Percentiles rank a stretch among this genome's conserved stretches.
phyloP scores from a whole-genome alignment of 345 rosid species.

The Brassica incana region DNA sequence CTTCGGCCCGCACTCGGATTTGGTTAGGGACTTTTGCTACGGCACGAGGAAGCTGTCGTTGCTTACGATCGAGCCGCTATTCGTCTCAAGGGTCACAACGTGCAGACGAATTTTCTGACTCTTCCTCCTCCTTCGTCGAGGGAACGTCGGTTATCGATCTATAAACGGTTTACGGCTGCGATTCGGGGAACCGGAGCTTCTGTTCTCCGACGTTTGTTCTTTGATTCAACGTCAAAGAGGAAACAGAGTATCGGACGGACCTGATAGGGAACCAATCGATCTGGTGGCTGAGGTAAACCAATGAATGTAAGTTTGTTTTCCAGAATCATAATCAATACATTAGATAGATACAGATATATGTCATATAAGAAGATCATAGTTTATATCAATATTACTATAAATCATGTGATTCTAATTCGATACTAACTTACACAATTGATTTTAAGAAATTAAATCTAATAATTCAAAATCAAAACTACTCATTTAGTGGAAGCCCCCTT shows the following conservation, averaged over 20 bases:
- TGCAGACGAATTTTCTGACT: conserved; percentile 48
- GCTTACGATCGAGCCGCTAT: conserved; percentile 68
- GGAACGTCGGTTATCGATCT: conserved; percentile 31
- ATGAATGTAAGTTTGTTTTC: not conserved
- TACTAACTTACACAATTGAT: no score
- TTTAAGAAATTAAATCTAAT: no score
- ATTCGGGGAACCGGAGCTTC: conserved; percentile 43
- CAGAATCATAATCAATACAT: not conserved
- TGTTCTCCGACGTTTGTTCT: conserved; percentile 81
- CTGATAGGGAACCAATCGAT: conserved; percentile 6
- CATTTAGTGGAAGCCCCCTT: no score
- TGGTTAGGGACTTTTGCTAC: conserved; percentile 88
- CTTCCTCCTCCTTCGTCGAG: conserved; percentile 38
- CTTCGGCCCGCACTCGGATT: conserved; percentile 65
- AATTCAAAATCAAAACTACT: no score
- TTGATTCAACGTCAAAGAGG: conserved; percentile 45
- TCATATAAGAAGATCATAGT: not conserved
- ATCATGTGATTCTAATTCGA: no score
- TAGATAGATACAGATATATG: not conserved
- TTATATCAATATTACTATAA: no score
- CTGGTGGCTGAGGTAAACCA: not conserved
- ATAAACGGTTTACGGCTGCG: conserved; percentile 42
- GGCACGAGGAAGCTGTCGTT: conserved; percentile 72
- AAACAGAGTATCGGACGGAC: not conserved
- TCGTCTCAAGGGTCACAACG: conserved; percentile 55